Evolutionary conservation across 1,284 basidiomycete genomes (phyloP).

Genomic region (Puccinia horiana): DNA sequence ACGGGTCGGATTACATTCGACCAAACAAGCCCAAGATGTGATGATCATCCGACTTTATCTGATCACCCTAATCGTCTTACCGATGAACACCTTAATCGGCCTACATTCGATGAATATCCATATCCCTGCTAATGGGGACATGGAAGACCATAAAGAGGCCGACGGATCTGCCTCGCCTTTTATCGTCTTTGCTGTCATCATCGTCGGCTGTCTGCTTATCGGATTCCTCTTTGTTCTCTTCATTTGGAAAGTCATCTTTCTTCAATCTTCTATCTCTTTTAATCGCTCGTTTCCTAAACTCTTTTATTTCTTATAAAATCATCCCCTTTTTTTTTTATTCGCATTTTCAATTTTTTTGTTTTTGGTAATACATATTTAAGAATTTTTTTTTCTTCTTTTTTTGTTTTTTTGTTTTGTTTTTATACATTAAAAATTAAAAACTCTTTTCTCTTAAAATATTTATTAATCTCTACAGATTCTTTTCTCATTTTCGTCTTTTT

Average conservation of each 20-base stretch:
- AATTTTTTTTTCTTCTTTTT: neutral
- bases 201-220: neutral
- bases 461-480: no score
- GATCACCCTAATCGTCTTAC: constrained; percentile 16
- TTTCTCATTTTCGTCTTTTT: no score
- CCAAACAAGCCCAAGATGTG: constrained; percentile 32
- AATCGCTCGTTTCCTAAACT: neutral
- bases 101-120: constrained; percentile 44
- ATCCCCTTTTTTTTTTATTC: neutral
- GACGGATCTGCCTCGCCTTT: constrained; percentile 14
- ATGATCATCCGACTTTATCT: constrained; percentile 33
- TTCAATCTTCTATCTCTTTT: neutral
- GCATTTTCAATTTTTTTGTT: neutral
- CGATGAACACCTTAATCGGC: constrained; percentile 30
- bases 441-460: no score
- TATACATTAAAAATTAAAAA: no score
- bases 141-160: neutral
- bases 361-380: neutral
- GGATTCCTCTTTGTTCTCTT: neutral
- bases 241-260: constrained; percentile 6
- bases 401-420: no score
- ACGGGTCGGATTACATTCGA: constrained; percentile 64
- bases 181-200: constrained; percentile 20
- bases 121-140: constrained; percentile 35
- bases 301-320: neutral